Evolutionary conservation across 179 eudicot genomes (phyloP).

Genomic region (Heliamphora pulchella): DNA sequence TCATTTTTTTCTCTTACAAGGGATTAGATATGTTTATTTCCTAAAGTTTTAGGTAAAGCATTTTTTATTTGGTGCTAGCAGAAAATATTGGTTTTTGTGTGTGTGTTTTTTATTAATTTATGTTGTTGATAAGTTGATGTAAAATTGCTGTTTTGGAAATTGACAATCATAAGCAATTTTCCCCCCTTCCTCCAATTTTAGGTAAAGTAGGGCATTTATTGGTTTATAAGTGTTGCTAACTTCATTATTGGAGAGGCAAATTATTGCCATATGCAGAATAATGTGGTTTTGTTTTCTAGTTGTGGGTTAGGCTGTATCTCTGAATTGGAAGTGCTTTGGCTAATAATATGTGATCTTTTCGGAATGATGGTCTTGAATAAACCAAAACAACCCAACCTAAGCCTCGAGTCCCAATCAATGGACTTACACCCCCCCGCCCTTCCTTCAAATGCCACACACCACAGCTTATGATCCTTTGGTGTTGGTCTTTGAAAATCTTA

Average conservation of each 20-base stretch:
- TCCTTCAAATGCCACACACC: neutral
- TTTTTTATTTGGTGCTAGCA: neutral
- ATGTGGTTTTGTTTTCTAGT: neutral
- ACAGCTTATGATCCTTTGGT: neutral
- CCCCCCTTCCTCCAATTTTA: neutral
- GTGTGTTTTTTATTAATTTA: neutral
- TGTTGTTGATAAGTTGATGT: neutral
- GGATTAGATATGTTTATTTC: neutral
- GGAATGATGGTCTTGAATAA: neutral
- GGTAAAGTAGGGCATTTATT: neutral
- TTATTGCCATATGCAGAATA: neutral
- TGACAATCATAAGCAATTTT: neutral
- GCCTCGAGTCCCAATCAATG: no score
- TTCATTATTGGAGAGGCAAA: neutral
- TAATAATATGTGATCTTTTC: neutral
- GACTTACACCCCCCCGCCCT: no score
- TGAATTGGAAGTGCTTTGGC: neutral
- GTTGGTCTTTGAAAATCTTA: neutral
- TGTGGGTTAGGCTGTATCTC: neutral
- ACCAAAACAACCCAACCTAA: no score
- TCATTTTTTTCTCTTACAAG: neutral
- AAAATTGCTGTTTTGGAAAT: conserved; percentile 1
- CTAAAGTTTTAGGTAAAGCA: neutral
- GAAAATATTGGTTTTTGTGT: neutral
- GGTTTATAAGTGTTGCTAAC: neutral